Conservation (phyloP, 1,139 yeast species). For the Nakaseomyces sp. region DNA sequence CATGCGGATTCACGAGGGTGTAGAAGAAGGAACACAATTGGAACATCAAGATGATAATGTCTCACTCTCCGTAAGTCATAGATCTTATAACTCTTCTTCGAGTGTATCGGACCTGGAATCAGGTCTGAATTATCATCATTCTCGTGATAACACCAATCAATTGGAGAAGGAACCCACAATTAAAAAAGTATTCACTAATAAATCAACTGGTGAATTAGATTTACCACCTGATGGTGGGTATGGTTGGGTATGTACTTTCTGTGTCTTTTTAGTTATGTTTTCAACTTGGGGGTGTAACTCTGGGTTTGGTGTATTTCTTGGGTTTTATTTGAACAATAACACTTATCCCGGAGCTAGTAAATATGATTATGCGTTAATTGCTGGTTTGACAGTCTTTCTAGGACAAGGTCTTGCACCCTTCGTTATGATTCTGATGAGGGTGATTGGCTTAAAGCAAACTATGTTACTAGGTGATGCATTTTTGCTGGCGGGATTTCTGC, state of each 20-base stretch:
- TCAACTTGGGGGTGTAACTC: slow-evolving; percentile 73
- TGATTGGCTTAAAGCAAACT: slow-evolving; percentile 34
- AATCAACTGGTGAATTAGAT: slow-evolving; percentile 29
- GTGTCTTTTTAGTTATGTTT: slow-evolving; percentile 45
- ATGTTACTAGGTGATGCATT: slow-evolving; percentile 43
- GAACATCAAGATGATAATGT: slow-evolving; percentile 6
- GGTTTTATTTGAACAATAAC: slow-evolving; percentile 42
- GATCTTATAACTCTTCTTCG: background rate
- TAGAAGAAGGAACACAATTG: slow-evolving; percentile 12
- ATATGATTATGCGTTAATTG: slow-evolving; percentile 59
- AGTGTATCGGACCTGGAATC: slow-evolving; percentile 2
- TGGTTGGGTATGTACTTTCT: slow-evolving; percentile 60
- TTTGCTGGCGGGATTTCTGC: slow-evolving; percentile 48
- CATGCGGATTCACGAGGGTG: slow-evolving; percentile 17
- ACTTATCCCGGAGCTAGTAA: slow-evolving; percentile 50
- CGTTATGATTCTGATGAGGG: slow-evolving; percentile 33
- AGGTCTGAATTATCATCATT: background rate
- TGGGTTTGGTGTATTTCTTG: slow-evolving; percentile 58
- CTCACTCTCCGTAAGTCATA: background rate
- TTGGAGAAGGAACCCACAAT: slow-evolving; percentile 16
- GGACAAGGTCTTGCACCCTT: slow-evolving; percentile 56
- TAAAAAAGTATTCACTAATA: slow-evolving; percentile 31
- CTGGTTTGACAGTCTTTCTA: slow-evolving; percentile 52
- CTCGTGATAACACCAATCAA: slow-evolving; percentile 13
- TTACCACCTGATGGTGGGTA: slow-evolving; percentile 60